Evolutionary conservation across 1,284 basidiomycete species (phyloP).

Genomic region (Moesziomyces sp.): DNA sequence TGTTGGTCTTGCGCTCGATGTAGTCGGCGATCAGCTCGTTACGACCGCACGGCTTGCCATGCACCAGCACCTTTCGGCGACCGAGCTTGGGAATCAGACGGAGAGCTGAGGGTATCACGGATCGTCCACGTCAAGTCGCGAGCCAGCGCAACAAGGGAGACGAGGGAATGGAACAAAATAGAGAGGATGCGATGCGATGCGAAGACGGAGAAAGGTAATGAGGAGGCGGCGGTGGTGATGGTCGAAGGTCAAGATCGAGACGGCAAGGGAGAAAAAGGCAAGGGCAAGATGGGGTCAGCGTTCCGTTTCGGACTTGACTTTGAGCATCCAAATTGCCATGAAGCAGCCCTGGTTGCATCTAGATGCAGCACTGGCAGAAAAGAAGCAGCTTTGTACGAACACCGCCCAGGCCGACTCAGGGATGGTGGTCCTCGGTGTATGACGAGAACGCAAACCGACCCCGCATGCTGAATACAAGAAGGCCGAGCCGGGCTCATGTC

Average conservation of each 20-base stretch:
- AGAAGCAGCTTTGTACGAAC: neutral
- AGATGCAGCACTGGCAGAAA: neutral
- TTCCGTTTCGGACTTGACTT: neutral
- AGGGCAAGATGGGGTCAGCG: neutral
- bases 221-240: no score
- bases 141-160: conserved; percentile 15
- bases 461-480: conserved; percentile 7
- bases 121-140: conserved; percentile 3
- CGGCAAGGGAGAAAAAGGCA: neutral
- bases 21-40: conserved; percentile 72
- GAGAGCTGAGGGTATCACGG: conserved; percentile 57
- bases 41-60: conserved; percentile 71
- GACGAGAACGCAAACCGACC: conserved; percentile 2
- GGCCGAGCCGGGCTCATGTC: conserved; percentile 5
- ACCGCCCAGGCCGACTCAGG: conserved; percentile 3
- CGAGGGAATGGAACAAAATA: neutral
- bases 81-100: conserved; percentile 69
- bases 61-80: conserved; percentile 70
- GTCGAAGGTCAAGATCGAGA: neutral
- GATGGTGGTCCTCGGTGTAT: conserved; percentile 30
- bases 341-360: neutral
- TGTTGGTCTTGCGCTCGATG: conserved; percentile 70
- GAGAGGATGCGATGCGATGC: conserved; percentile 4
- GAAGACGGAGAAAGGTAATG: neutral
- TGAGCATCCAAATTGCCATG: neutral